Evolutionary conservation across 169 alveolate genomes (phyloP).

Genomic region (Cryptosporidium meleagridis): DNA sequence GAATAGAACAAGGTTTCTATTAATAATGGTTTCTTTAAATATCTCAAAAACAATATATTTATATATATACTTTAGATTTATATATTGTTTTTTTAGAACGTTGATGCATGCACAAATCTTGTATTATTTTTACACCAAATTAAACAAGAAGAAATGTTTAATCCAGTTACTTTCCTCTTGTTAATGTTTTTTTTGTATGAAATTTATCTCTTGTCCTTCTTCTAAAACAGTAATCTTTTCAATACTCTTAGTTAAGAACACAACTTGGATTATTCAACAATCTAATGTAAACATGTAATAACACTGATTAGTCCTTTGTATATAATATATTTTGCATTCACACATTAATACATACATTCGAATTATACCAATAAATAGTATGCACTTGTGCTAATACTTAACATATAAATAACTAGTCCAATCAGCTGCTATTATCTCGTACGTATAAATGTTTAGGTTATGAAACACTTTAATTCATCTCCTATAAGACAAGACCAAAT

Average conservation of each 20-base stretch:
- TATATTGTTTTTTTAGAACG: not conserved
- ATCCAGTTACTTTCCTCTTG: not conserved
- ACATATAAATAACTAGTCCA: constrained; percentile 8
- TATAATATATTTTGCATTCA: not conserved
- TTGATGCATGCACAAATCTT: not conserved
- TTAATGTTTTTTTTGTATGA: not conserved
- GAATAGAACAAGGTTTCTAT: not conserved
- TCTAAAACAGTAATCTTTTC: not conserved
- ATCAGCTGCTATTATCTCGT: constrained; percentile 52
- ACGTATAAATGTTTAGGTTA: not conserved
- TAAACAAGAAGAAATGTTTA: not conserved
- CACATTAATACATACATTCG: constrained; percentile 7
- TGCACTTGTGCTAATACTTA: no score
- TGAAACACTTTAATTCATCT: constrained; percentile 22
- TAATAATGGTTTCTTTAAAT: no score
- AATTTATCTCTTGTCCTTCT: not conserved
- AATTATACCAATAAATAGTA: no score
- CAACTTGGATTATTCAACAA: not conserved
- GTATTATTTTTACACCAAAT: not conserved
- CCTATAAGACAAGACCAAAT: constrained; percentile 1
- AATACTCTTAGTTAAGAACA: not conserved
- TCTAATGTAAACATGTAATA: constrained; percentile 59
- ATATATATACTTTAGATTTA: not conserved
- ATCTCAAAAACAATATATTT: not conserved
- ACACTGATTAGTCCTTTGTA: constrained; percentile 48